Conservation (phyloP, 768 basidiomycete genomes). For the Boletus reticulatus region DNA sequence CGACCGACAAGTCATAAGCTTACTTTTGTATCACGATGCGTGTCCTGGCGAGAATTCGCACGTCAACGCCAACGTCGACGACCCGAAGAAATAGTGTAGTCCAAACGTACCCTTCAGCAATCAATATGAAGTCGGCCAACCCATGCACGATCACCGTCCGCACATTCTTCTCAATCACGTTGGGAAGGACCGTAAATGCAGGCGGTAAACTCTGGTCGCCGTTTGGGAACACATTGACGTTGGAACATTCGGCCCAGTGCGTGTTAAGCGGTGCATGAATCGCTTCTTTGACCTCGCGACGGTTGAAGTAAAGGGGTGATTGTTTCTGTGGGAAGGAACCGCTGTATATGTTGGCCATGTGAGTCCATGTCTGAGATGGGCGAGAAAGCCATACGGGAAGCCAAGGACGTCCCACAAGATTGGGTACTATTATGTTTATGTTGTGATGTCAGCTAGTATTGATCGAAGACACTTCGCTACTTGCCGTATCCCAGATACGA, state of each 20-base stretch:
- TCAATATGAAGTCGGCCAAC: conserved; percentile 68
- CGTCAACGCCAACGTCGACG: too few relatives aligned
- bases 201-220: conserved; percentile 64
- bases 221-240: conserved; percentile 55
- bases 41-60: conserved; percentile 33
- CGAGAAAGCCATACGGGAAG: conserved; percentile 55
- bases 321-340: conserved; percentile 57
- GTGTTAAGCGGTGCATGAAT: conserved; percentile 68
- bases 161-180: conserved; percentile 72
- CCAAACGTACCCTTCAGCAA: conserved; percentile 63
- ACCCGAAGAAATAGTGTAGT: neutral
- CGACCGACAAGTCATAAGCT: conserved; percentile 10
- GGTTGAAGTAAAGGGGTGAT: conserved; percentile 68
- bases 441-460: neutral
- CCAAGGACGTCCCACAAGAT: conserved; percentile 79
- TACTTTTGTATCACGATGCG: conserved; percentile 67
- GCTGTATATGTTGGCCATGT: conserved; percentile 27
- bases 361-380: neutral
- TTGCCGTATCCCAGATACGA: conserved; percentile 67
- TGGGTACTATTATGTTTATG: conserved; percentile 47
- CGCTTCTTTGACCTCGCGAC: conserved; percentile 57
- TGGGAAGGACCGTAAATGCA: conserved; percentile 63
- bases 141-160: conserved; percentile 71
- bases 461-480: conserved; percentile 5
- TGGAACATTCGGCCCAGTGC: conserved; percentile 63